A percentile compares a stretch with the other conserved stretches of the same genome.
phyloP scores from a whole-genome alignment of 2,329 filamentous ascomycete genomes.

The Ophiostoma fasciatum region DNA sequence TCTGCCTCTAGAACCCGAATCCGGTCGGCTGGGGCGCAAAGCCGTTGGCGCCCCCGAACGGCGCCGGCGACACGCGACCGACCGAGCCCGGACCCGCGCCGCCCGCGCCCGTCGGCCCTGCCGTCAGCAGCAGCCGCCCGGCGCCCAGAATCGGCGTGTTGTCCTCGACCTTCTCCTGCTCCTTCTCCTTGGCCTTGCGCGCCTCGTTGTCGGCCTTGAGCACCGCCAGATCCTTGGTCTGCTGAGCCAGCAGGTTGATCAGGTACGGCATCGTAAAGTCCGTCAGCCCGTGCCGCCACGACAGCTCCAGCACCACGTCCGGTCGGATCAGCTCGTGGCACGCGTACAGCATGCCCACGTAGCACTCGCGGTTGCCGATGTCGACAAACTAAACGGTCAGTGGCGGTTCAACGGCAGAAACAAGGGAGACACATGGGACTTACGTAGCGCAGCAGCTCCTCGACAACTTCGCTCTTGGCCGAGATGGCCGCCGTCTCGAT shows the following conservation, averaged over 20 bases:
- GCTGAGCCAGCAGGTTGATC: slow-evolving; percentile 94
- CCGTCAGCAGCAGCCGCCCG: slow-evolving; percentile 86
- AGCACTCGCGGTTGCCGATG: slow-evolving; percentile 97
- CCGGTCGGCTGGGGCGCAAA: slow-evolving; percentile 82
- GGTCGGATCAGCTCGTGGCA: slow-evolving; percentile 95
- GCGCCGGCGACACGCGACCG: slow-evolving; percentile 44
- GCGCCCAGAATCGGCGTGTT: slow-evolving; percentile 85
- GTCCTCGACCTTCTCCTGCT: slow-evolving; percentile 66
- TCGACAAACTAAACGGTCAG: slow-evolving; percentile 70
- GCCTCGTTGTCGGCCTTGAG: slow-evolving; percentile 89
- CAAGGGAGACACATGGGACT: slow-evolving; percentile 29
- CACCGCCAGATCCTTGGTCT: slow-evolving; percentile 68
- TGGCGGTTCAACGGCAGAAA: slow-evolving; percentile 1
- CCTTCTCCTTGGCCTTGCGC: slow-evolving; percentile 24
- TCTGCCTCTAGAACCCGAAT: slow-evolving; percentile 41
- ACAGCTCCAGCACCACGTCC: slow-evolving; percentile 86
- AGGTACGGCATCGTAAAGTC: slow-evolving; percentile 99
- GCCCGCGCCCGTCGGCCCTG: slow-evolving; percentile 59
- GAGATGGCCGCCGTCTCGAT: slow-evolving; percentile 96
- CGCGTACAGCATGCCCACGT: slow-evolving; percentile 98
- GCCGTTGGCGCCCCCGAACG: slow-evolving; percentile 71
- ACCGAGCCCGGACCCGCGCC: too few species aligned
- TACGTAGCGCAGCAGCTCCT: slow-evolving; percentile 92
- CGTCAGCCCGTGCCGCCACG: slow-evolving; percentile 85
- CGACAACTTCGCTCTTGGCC: slow-evolving; percentile 77